phyloP scores from a whole-genome alignment of 495 filamentous ascomycete genomes.

The Podospora conica region DNA sequence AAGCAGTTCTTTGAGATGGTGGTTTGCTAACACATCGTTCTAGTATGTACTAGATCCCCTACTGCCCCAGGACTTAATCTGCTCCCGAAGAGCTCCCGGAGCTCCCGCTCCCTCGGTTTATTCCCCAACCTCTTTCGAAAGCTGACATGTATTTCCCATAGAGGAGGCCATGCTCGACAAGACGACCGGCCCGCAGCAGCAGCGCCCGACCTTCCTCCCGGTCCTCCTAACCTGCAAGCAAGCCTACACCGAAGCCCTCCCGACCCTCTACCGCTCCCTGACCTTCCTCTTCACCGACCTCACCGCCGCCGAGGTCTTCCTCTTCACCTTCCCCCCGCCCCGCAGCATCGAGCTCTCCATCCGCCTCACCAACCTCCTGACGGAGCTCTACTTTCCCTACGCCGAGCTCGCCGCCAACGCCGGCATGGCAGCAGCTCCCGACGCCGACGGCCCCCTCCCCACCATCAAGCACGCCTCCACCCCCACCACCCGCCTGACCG shows the following conservation, averaged over 20 bases:
- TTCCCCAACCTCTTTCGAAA: too few species aligned
- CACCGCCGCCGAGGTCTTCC: conserved; percentile 12
- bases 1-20: too few species aligned
- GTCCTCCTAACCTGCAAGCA: conserved; percentile 26
- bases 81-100: too few species aligned
- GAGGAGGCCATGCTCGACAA: conserved; percentile 7
- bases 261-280: conserved; percentile 17
- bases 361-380: conserved; percentile 16
- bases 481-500: conserved; percentile 3
- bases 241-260: conserved; percentile 25
- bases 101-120: too few species aligned
- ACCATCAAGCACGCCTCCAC: neutral
- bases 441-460: neutral
- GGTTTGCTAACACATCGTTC: too few species aligned
- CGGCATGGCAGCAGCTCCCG: too few species aligned
- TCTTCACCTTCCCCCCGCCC: conserved; percentile 9
- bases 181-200: neutral
- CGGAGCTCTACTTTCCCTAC: conserved; percentile 23
- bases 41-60: too few species aligned
- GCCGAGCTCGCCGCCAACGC: neutral
- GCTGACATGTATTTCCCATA: too few species aligned
- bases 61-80: too few species aligned
- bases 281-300: conserved; percentile 29
- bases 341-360: conserved; percentile 22
- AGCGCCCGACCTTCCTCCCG: conserved; percentile 12